Percentiles rank a stretch among this genome's conserved stretches.
Conservation (phyloP, 2,329 filamentous ascomycete species). For the Claviceps sp. region DNA sequence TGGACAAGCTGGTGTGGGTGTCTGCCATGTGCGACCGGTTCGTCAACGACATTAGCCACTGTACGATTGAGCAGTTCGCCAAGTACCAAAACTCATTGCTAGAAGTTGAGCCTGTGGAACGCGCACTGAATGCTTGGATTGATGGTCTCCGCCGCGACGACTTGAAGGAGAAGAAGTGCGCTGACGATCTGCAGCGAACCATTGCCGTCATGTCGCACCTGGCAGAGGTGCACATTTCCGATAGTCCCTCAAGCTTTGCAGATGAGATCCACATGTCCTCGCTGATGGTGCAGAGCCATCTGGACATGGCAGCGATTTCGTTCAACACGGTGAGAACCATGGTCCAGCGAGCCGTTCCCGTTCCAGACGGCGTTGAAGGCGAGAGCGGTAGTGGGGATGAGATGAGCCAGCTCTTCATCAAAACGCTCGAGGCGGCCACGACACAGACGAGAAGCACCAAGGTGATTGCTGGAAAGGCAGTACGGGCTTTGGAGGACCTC, state of each 20-base stretch:
- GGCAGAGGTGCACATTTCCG: conserved; percentile 63
- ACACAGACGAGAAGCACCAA: conserved; percentile 70
- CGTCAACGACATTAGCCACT: conserved; percentile 64
- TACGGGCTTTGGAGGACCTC: conserved; percentile 65
- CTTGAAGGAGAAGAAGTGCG: conserved; percentile 70
- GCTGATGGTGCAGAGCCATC: conserved; percentile 62
- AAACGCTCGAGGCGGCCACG: conserved; percentile 58
- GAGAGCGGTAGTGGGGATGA: conserved; percentile 41
- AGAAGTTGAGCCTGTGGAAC: conserved; percentile 84
- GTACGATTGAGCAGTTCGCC: conserved; percentile 64
- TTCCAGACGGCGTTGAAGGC: conserved; percentile 9
- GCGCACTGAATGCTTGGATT: conserved; percentile 77
- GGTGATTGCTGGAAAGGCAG: conserved; percentile 67
- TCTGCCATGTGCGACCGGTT: conserved; percentile 74
- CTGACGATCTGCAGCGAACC: conserved; percentile 67
- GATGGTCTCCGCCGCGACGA: conserved; percentile 75
- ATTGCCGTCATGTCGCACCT: conserved; percentile 81
- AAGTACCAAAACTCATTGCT: conserved; percentile 68
- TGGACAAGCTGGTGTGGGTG: conserved; percentile 79
- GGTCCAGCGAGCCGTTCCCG: conserved; percentile 51
- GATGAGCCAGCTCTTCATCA: conserved; percentile 50
- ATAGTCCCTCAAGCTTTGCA: conserved; percentile 58
- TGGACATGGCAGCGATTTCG: conserved; percentile 62
- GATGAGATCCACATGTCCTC: conserved; percentile 70
- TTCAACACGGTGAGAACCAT: conserved; percentile 51